Evolutionary conservation across 768 basidiomycete genomes (phyloP).

Genomic region (Agaricus subrufescens): DNA sequence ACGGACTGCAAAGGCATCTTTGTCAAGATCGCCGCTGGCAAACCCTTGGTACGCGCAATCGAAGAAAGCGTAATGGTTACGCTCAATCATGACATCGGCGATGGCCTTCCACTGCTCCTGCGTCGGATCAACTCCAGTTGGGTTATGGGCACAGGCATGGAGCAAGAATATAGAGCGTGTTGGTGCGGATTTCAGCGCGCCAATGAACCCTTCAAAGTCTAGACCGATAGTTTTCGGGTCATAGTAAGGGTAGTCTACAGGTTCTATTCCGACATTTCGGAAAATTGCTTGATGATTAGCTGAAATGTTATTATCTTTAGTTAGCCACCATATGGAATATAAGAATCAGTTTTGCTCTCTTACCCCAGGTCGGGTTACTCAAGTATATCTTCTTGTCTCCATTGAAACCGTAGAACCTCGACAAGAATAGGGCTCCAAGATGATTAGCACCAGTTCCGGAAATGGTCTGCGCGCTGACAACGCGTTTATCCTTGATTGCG

Average conservation of each 20-base stretch:
- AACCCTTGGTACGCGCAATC: slow-evolving; percentile 98
- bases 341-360: slow-evolving; percentile 21
- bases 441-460: slow-evolving; percentile 97
- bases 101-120: slow-evolving; percentile 79
- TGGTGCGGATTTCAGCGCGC: slow-evolving; percentile 57
- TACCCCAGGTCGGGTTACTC: slow-evolving; percentile 95
- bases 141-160: slow-evolving; percentile 96
- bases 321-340: slow-evolving; percentile 2
- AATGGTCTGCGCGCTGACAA: slow-evolving; percentile 85
- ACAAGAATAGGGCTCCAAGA: slow-evolving; percentile 83
- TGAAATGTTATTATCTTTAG: slow-evolving; percentile 21
- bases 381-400: slow-evolving; percentile 70
- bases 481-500: slow-evolving; percentile 67
- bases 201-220: slow-evolving; percentile 68
- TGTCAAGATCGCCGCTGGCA: slow-evolving; percentile 86
- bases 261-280: slow-evolving; percentile 84
- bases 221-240: slow-evolving; percentile 86
- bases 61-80: slow-evolving; percentile 86
- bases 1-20: slow-evolving; percentile 89
- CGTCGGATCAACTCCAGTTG: slow-evolving; percentile 94
- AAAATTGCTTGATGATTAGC: slow-evolving; percentile 90
- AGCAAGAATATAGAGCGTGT: slow-evolving; percentile 81
- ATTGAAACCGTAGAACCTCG: slow-evolving; percentile 74
- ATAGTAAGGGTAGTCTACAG: slow-evolving; percentile 90
- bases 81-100: slow-evolving; percentile 64